Conservation (phyloP, 768 basidiomycete genomes). For the Hypsizygus marmoreus region DNA sequence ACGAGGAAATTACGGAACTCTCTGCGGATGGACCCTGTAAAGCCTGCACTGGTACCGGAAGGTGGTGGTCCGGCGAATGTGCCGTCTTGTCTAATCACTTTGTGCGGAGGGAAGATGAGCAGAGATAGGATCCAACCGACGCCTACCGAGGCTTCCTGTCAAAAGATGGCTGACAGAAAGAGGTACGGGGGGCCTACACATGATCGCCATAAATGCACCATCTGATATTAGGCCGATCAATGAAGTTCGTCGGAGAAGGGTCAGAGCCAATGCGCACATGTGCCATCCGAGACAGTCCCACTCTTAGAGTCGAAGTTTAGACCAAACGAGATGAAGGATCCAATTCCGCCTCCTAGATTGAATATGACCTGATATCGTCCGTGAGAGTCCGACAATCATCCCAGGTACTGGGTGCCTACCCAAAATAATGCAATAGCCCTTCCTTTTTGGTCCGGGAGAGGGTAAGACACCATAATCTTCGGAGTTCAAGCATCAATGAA, state of each 20-base stretch:
- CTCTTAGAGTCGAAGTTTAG: constrained; percentile 28
- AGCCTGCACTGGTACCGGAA: constrained; percentile 11
- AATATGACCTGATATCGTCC: constrained; percentile 25
- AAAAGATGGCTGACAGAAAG: neutral
- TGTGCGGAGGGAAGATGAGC: constrained; percentile 26
- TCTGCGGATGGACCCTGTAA: constrained; percentile 15
- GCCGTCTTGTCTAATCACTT: constrained; percentile 26
- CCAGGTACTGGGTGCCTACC: constrained; percentile 10
- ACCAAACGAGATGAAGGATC: constrained; percentile 30
- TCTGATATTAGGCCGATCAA: constrained; percentile 12
- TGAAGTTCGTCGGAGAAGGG: neutral
- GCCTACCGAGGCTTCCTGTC: constrained; percentile 9
- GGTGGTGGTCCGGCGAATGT: constrained; percentile 24
- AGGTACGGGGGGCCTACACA: constrained; percentile 19
- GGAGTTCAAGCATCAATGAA: neutral
- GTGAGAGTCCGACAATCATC: neutral
- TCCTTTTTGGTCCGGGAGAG: constrained; percentile 28
- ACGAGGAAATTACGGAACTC: constrained; percentile 22
- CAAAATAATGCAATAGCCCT: constrained; percentile 28
- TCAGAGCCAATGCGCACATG: constrained; percentile 19
- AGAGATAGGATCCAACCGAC: constrained; percentile 25
- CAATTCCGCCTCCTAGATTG: constrained; percentile 31
- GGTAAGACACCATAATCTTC: constrained; percentile 32
- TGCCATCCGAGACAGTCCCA: constrained; percentile 30
- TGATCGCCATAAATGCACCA: constrained; percentile 30